Percentiles rank a stretch among this genome's conserved stretches.
These are phyloP conservation scores for Hyparrhenia diplandra DNA, from an alignment of 176 grass and related monocot genomes.

Conservation along the genomic window DNA sequence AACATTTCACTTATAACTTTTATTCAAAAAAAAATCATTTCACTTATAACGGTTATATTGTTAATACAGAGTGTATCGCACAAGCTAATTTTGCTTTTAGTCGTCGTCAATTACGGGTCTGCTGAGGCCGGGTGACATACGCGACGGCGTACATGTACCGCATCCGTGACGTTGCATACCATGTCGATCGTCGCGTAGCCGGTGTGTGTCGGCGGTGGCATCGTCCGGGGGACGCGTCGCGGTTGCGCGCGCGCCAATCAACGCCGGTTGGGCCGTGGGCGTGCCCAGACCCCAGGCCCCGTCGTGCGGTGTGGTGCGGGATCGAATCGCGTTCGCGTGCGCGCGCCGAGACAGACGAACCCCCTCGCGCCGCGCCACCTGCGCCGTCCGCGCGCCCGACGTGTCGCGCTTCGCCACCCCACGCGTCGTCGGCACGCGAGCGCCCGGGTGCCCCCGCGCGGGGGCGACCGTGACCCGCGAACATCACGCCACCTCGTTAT, in stretches of 20 bases:
- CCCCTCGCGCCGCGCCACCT: constrained; percentile 33
- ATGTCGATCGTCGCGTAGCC: neutral
- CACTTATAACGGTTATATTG: no score
- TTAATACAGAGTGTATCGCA: no score
- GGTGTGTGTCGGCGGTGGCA: neutral
- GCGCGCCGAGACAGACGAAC: no score
- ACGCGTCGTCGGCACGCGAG: constrained; percentile 8
- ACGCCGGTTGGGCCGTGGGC: constrained; percentile 31
- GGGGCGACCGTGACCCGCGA: constrained; percentile 10
- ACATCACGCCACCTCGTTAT: constrained; percentile 32
- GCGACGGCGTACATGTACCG: no score
- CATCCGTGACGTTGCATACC: neutral
- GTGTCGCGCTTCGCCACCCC: constrained; percentile 27
- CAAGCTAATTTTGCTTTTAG: neutral
- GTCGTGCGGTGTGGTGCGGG: neutral
- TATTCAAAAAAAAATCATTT: no score
- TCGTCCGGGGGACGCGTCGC: constrained; percentile 25
- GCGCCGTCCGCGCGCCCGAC: constrained; percentile 13
- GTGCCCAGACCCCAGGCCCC: neutral
- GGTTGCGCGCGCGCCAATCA: constrained; percentile 32
- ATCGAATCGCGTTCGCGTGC: constrained; percentile 12
- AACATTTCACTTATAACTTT: no score
- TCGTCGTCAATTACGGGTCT: neutral
- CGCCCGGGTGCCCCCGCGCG: neutral
- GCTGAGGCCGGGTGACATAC: neutral